Base-by-base conservation (phyloP, 129 eudicot genomes). In the Artemisia tridentata region DNA sequence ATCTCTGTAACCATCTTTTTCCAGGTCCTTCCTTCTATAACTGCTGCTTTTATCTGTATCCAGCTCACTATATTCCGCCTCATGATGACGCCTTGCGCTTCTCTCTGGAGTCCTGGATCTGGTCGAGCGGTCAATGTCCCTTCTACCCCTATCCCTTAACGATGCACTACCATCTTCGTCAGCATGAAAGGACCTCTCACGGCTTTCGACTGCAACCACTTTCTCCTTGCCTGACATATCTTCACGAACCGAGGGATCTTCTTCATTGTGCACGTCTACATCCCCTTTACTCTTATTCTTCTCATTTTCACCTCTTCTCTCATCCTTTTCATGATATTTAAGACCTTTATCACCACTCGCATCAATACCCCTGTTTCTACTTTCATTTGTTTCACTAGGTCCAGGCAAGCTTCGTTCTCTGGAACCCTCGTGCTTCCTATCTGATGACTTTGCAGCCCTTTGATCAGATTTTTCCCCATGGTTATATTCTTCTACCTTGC, bases 81-180 rank as follows among this genome's bases (percentile, higher is more conserved):
- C 96, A 55, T 80, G 82, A 73, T 78, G 87, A 65, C 78, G 89
- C 62, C 88, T 91, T 79, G 82, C 86, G 73, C 73, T 81, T 81
- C 79, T 81, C 81, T 91, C 97, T 14, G 91, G 95, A 21, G 86
- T 82, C 55, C 82, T 79, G 19, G 91, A 81, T 65, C 82, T 84
- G 8, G 78, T 76, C 29, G 88, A 76, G 23, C 72, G 73, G 11
- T 77, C 88, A 23, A 62, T 72, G 18, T 85, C 90, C 67, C 81
- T 86, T 75, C 71, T 86, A 79, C 80, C 82, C 85, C 68, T 88
- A 41, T 80, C 96, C 76, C 88, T 80, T 78, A 47, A 61, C 85
- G 69, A 74, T 34, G 78, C 25, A 56, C 46, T 61, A 25, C 63
- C 85, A 76, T 87, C 97, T 62, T 90, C 95, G 11, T 87, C 95